Base-by-base conservation (phyloP, 73 alveolate species). In the Breviolum minutum region DNA sequence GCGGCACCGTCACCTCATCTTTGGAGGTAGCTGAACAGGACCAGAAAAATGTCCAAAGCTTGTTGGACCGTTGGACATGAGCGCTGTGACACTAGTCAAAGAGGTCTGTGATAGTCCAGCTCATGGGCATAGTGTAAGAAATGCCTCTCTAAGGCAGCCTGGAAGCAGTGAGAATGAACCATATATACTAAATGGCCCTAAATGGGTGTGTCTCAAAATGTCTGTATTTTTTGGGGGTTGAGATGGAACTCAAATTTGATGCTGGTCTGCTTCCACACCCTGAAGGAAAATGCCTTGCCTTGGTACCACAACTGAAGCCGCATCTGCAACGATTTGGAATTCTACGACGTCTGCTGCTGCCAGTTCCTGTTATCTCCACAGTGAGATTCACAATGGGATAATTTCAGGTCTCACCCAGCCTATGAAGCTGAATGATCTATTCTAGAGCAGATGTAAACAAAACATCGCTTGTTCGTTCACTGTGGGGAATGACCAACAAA, bases 141-240 rank as follows among this genome's bases (percentile, higher is more conserved):
- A 83, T 83, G 92, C 64, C 92, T 54, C 76, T 83, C 92, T 20
- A 83, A 22, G n/a, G 92, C 92, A 24, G 92, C 92, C 92, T 83
- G 89, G 62, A 66, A 79, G 11, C 30, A 30, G 64, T 79, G 87
- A 79, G n/a, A 27, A 5, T 13, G 87, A 30, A 27, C 32, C 66
- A 16, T 7, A 6, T 24, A 73, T 24, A 8, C 48, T 29, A 16
- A 73, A 11, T n/a, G n/a, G n/a, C n/a, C n/a, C 24, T 68, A 17
- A 14, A 17, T 68, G 24, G 24, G 77, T 68, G 77, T 68, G 77
- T 68, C 24, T 68, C n/a, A 68, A 68, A 68, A 68, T 40, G 54
- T 40, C 0, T 40, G 3, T n/a, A n/a, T n/a, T 2, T 40, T 40
- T 40, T 40, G 54, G 54, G 54, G 54, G 54, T 40, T 40, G 54